phyloP scores from a whole-genome alignment of 1,284 basidiomycete species.

The Ceratobasidium sp. region DNA sequence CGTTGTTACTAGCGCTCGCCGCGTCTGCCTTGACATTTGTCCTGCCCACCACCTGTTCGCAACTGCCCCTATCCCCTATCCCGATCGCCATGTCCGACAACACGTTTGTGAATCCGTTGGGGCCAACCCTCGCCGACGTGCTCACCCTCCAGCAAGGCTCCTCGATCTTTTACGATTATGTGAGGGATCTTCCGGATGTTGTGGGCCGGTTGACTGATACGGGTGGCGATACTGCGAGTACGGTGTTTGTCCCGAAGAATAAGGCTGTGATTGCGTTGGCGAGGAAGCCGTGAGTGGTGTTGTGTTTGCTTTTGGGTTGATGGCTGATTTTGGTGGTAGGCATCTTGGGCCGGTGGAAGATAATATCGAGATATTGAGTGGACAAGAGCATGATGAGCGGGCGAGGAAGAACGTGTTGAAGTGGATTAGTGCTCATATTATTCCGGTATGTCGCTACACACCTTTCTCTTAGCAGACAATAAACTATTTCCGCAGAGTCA shows the following conservation, averaged over 20 bases:
- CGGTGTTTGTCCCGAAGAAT: constrained; percentile 49
- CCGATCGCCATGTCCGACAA: constrained; percentile 11
- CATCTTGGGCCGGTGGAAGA: constrained; percentile 33
- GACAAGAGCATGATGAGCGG: constrained; percentile 35
- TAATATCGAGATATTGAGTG: constrained; percentile 13
- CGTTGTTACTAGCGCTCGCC: constrained; percentile 13
- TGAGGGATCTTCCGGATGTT: constrained; percentile 43
- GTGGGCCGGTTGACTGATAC: constrained; percentile 42
- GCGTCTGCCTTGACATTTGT: background rate
- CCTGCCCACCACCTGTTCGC: background rate
- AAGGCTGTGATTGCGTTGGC: constrained; percentile 48
- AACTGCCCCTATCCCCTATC: constrained; percentile 31
- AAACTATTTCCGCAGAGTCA: constrained; percentile 38
- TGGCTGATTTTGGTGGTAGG: background rate
- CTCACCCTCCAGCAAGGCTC: constrained; percentile 45
- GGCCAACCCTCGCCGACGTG: constrained; percentile 46
- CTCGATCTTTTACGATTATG: constrained; percentile 51
- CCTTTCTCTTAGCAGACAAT: background rate
- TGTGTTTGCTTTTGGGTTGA: background rate
- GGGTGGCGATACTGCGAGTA: constrained; percentile 30
- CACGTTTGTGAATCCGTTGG: constrained; percentile 25
- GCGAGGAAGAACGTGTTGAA: constrained; percentile 47
- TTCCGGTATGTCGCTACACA: constrained; percentile 37
- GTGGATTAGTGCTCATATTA: constrained; percentile 48
- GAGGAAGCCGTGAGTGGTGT: constrained; percentile 47